Base-by-base conservation (phyloP, 495 filamentous ascomycete genomes). In the Apiosordaria backusii region DNA sequence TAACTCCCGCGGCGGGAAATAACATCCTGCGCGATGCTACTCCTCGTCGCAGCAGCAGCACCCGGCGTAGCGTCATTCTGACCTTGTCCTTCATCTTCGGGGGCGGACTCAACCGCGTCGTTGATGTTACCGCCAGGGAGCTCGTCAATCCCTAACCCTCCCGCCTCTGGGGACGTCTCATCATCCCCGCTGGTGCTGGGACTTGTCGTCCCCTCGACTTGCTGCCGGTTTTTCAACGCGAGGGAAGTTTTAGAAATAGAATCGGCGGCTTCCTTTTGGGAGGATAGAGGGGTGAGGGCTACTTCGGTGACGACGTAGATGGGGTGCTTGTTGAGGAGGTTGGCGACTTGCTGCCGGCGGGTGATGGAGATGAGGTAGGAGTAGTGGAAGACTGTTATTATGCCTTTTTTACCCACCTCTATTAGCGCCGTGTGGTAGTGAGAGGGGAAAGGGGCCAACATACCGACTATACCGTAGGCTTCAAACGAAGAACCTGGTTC, bases 301-400 rank as follows among this genome's bases (percentile, higher is more conserved):
- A 99, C 89, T 68, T 93, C 91, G 63, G 88, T 91, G 57, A 97
- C 83, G 53, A 90, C 87, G 74, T 96, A 97, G 62, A 97, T 81
- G 3, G 93, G 90, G 35, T 45, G 35, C 57, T 86, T 87, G 18
- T 91, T 91, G 62, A 87, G 86, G 60, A 97, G 87, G 65, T 91
- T 87, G 1, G 95, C 95, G 59, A 98, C 93, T 75, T 97, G 91
- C 68, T 94, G 82, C 50, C 93, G 89, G 62, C 88, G 81, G 7
- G 89, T 92, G 67, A 97, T 92, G 23, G 89, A 86, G 61, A 99
- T 85, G 16, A 99, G 86, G 78, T 92, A 97, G 64, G 88, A 90
- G 60, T 83, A 79, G 45, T 82, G 86, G 60, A 87, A 92, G 69
- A 91, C 88, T 60, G 88, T 89, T 45, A 91, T 77, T 4, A 92